Conservation (phyloP, 805 yeast genomes). For the Metschnikowia proteae region DNA sequence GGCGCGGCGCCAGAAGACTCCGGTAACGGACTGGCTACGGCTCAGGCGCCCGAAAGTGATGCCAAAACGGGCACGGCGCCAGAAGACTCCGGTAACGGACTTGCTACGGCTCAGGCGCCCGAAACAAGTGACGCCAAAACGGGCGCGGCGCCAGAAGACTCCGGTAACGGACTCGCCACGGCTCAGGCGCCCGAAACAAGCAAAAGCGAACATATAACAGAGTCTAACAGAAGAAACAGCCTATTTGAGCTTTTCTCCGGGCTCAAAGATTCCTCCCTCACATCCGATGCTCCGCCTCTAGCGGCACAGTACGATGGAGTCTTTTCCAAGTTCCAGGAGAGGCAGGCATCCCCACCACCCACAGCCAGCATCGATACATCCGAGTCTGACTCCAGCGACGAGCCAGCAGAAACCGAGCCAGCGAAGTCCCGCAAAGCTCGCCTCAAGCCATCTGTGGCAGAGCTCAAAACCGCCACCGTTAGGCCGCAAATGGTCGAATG, state of each 20-base stretch:
- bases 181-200: too few species aligned
- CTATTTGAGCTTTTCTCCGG: background rate
- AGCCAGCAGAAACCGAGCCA: conserved; percentile 3
- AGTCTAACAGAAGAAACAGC: background rate
- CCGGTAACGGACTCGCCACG: too few species aligned
- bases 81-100: too few species aligned
- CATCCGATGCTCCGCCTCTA: background rate
- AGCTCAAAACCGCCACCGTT: conserved; percentile 55
- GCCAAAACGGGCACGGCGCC: too few species aligned
- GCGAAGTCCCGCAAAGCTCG: conserved; percentile 46
- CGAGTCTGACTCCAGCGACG: background rate
- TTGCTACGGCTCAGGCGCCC: too few species aligned
- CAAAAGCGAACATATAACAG: background rate
- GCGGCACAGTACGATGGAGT: conserved; percentile 1
- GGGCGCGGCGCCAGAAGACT: too few species aligned
- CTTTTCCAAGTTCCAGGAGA: background rate
- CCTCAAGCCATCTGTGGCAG: conserved; percentile 61
- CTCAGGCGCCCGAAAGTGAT: too few species aligned
- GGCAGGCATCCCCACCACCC: background rate
- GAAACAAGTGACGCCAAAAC: too few species aligned
- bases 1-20: too few species aligned
- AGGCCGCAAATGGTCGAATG: conserved; percentile 79
- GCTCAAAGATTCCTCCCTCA: background rate
- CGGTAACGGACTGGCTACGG: too few species aligned
- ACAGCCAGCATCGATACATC: too few species aligned